Evolutionary conservation across 768 basidiomycete genomes (phyloP).

Genomic region (Imleria badia): DNA sequence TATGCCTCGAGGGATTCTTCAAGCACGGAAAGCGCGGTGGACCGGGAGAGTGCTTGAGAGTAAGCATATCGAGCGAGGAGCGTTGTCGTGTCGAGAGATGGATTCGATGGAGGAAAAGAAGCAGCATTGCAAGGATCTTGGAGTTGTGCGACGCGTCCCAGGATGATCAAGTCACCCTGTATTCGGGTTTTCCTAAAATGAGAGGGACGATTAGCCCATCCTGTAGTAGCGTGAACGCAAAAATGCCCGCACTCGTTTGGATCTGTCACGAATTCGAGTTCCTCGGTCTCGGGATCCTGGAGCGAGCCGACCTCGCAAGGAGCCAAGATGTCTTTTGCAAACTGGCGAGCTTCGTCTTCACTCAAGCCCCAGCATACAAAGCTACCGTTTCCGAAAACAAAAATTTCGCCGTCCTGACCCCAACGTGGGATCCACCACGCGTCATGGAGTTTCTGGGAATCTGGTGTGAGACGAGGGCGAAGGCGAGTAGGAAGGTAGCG

Average conservation of each 20-base stretch:
- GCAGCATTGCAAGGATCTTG: slow-evolving; percentile 47
- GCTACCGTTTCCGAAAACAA: slow-evolving; percentile 85
- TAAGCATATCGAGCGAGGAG: slow-evolving; percentile 87
- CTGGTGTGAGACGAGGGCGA: slow-evolving; percentile 51
- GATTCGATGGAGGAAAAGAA: slow-evolving; percentile 48
- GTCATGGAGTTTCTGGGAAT: slow-evolving; percentile 65
- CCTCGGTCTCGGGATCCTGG: slow-evolving; percentile 77
- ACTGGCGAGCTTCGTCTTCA: slow-evolving; percentile 70
- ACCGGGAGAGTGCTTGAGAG: slow-evolving; percentile 88
- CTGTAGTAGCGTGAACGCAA: neutral
- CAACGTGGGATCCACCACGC: slow-evolving; percentile 79
- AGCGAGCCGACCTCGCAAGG: slow-evolving; percentile 65
- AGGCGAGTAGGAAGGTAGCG: slow-evolving; percentile 71
- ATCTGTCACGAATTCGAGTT: slow-evolving; percentile 90
- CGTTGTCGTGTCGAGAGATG: slow-evolving; percentile 64
- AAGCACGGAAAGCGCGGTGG: slow-evolving; percentile 83
- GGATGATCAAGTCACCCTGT: slow-evolving; percentile 89
- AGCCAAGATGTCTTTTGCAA: slow-evolving; percentile 61
- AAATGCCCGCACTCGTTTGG: slow-evolving; percentile 66
- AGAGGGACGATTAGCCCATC: slow-evolving; percentile 1
- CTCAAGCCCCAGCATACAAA: slow-evolving; percentile 89
- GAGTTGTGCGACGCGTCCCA: slow-evolving; percentile 68
- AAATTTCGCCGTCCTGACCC: slow-evolving; percentile 76
- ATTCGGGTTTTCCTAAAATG: slow-evolving; percentile 73
- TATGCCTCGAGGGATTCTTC: slow-evolving; percentile 84